A percentile compares a stretch with the other conserved stretches of the same genome.
These are phyloP conservation scores for Hypericum androsaemum DNA, from an alignment of 345 rosid genomes.

Conservation along the genomic window DNA sequence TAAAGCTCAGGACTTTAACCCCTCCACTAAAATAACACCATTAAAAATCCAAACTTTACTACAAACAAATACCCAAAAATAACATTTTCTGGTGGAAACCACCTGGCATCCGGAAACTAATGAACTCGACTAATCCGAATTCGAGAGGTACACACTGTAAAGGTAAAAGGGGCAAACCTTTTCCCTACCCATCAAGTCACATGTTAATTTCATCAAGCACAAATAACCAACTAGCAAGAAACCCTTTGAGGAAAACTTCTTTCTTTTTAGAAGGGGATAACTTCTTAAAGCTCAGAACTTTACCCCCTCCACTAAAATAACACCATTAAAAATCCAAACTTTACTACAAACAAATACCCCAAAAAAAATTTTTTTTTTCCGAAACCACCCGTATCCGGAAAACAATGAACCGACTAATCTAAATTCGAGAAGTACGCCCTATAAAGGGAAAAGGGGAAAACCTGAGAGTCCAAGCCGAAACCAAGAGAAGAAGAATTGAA, in stretches of 20 bases:
- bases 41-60: neutral
- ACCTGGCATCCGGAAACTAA: too few species aligned
- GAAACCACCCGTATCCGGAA: neutral
- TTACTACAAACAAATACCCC: constrained; percentile 6
- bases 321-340: neutral
- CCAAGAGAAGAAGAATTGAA: constrained; percentile 45
- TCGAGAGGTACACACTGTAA: too few species aligned
- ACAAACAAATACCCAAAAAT: constrained; percentile 7
- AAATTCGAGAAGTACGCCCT: too few species aligned
- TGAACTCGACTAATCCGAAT: too few species aligned
- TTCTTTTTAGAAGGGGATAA: neutral
- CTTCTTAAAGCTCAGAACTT: neutral
- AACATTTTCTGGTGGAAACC: too few species aligned
- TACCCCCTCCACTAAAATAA: neutral
- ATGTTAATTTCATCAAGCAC: too few species aligned
- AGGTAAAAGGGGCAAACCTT: too few species aligned
- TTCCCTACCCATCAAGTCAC: too few species aligned
- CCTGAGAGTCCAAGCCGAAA: constrained; percentile 39
- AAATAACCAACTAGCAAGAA: too few species aligned
- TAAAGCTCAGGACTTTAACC: neutral
- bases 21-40: neutral
- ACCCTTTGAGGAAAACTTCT: neutral
- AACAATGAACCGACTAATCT: neutral
- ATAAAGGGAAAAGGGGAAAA: neutral
- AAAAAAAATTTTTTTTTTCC: too few species aligned